phyloP scores from a whole-genome alignment of 257 asterid genomes.

The Solanum virginianum region DNA sequence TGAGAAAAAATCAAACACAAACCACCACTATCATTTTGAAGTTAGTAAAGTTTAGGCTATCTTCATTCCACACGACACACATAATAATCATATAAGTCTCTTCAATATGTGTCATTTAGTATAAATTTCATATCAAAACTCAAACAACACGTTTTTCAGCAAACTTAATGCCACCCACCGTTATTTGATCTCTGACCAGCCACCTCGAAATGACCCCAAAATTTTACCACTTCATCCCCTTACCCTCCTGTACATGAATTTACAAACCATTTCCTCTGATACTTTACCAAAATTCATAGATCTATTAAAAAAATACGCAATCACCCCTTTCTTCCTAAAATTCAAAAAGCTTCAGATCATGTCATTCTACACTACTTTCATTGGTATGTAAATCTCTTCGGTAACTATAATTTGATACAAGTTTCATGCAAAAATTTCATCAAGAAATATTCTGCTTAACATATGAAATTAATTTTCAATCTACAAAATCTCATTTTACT shows the following conservation, averaged over 20 bases:
- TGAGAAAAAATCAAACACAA: neutral
- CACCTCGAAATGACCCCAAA: neutral
- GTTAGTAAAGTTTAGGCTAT: neutral
- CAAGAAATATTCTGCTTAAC: neutral
- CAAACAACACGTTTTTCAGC: too few relatives aligned
- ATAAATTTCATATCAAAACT: neutral
- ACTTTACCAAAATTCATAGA: neutral
- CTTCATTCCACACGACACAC: neutral
- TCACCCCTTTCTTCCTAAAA: neutral
- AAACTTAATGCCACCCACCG: too few relatives aligned
- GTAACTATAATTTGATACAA: neutral
- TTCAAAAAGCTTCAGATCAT: neutral
- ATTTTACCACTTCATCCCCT: too few relatives aligned
- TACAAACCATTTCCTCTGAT: neutral
- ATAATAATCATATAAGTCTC: too few relatives aligned
- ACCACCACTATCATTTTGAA: too few relatives aligned
- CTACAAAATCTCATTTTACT: neutral
- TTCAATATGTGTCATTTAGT: too few relatives aligned
- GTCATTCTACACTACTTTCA: neutral
- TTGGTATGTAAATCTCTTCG: neutral
- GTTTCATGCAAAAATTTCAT: too few relatives aligned
- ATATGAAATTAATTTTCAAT: too few relatives aligned
- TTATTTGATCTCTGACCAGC: too few relatives aligned
- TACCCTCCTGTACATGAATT: neutral
- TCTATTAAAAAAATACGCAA: too few relatives aligned